Conservation (phyloP, 352 stramenopile species). For the Sclerospora graminicola region DNA sequence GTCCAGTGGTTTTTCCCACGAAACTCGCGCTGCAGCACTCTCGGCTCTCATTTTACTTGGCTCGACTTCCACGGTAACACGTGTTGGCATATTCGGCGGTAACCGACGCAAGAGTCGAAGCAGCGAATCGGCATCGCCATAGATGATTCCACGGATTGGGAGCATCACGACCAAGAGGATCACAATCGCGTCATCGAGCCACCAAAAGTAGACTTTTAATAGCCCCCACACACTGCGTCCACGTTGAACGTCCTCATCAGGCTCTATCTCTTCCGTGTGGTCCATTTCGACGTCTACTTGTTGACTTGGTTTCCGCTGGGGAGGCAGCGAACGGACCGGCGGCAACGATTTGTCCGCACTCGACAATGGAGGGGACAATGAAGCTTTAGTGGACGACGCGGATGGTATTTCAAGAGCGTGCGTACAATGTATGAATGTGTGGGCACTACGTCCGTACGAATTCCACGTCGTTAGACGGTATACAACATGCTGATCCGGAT, state of each 20-base stretch:
- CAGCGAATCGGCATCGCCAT: conserved; percentile 69
- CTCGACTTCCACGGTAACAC: conserved; percentile 59
- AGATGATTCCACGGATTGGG: conserved; percentile 74
- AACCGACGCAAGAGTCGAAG: conserved; percentile 54
- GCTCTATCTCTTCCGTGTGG: conserved; percentile 5
- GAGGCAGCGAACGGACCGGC: conserved; percentile 16
- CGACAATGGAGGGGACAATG: conserved; percentile 2
- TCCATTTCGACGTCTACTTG: neutral
- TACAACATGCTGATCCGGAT: conserved; percentile 40
- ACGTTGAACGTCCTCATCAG: conserved; percentile 9
- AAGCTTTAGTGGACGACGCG: conserved; percentile 4
- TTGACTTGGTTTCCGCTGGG: conserved; percentile 11
- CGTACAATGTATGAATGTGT: conserved; percentile 49
- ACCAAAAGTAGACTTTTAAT: conserved; percentile 72
- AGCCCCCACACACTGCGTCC: conserved; percentile 25
- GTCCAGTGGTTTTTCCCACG: conserved; percentile 68
- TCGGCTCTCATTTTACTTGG: conserved; percentile 42
- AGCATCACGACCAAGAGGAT: conserved; percentile 65
- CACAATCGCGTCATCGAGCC: conserved; percentile 75
- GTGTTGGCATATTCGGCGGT: conserved; percentile 72
- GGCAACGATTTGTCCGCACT: conserved; percentile 13
- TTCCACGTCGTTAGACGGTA: conserved; percentile 80
- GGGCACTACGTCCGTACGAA: conserved; percentile 60
- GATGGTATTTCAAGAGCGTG: conserved; percentile 9
- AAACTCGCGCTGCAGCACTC: conserved; percentile 49